Conservation (phyloP, 495 filamentous ascomycete species). For the Hyaloscypha hepaticicola region DNA sequence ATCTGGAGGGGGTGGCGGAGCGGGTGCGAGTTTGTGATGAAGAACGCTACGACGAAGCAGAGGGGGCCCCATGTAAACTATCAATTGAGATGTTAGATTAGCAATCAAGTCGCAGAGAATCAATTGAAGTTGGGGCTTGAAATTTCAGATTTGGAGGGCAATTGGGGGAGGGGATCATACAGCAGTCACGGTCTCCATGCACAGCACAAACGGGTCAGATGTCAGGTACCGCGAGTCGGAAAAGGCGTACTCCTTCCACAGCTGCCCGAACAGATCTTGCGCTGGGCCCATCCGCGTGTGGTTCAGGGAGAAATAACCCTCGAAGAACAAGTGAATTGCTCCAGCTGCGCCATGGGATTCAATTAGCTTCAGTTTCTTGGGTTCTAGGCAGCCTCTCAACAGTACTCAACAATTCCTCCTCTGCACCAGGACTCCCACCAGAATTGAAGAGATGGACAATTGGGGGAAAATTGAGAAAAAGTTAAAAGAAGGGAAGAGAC, state of each 20-base stretch:
- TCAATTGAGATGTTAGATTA: slow-evolving; percentile 52
- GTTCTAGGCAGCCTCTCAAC: too few relatives aligned
- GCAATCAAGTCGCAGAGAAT: not conserved
- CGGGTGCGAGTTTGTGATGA: slow-evolving; percentile 48
- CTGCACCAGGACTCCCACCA: too few relatives aligned
- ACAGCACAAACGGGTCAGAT: slow-evolving; percentile 51
- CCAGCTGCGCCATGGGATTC: slow-evolving; percentile 37
- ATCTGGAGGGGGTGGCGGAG: slow-evolving; percentile 54
- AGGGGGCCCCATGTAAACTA: slow-evolving; percentile 56
- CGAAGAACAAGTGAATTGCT: slow-evolving; percentile 57
- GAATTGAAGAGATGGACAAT: slow-evolving; percentile 8
- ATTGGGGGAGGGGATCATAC: slow-evolving; percentile 29
- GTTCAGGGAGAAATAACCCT: slow-evolving; percentile 54
- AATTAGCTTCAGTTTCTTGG: not conserved
- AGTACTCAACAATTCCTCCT: too few relatives aligned
- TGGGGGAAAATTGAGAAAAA: too few relatives aligned
- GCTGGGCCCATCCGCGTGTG: slow-evolving; percentile 41
- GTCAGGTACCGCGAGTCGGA: slow-evolving; percentile 60
- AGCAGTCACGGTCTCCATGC: slow-evolving; percentile 55
- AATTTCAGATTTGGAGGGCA: slow-evolving; percentile 2
- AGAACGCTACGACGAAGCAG: slow-evolving; percentile 48
- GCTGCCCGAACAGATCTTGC: slow-evolving; percentile 51
- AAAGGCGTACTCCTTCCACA: slow-evolving; percentile 62
- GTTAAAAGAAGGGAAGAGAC: slow-evolving; percentile 65
- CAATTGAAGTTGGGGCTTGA: not conserved